Conservation (phyloP, 2,329 filamentous ascomycete species). For the Pyricularia grisea region DNA sequence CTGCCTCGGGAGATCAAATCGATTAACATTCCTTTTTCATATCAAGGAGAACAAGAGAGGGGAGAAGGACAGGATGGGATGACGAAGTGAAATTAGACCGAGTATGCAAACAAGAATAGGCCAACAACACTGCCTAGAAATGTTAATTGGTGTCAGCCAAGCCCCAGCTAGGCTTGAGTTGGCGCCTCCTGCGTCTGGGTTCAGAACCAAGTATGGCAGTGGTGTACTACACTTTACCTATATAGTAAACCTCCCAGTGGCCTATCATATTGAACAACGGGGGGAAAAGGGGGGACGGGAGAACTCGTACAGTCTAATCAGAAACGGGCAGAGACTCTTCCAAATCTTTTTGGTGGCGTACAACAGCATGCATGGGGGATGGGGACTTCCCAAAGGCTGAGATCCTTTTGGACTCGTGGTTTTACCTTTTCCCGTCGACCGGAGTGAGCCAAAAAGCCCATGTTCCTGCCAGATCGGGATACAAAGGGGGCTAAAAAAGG, state of each 20-base stretch:
- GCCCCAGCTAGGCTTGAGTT: background rate
- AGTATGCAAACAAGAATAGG: background rate
- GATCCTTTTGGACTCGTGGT: background rate
- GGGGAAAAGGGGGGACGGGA: background rate
- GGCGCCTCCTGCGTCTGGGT: background rate
- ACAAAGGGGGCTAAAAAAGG: background rate
- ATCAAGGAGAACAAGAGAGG: background rate
- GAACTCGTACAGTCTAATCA: background rate
- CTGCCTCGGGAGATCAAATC: background rate
- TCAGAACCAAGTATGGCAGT: background rate
- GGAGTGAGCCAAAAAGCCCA: too few relatives aligned
- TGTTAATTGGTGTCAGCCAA: background rate
- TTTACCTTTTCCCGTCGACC: too few relatives aligned
- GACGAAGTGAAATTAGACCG: background rate
- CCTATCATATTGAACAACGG: background rate
- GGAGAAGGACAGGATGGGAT: background rate
- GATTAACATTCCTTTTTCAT: background rate
- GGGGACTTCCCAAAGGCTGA: background rate
- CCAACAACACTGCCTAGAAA: background rate
- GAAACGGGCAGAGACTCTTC: background rate
- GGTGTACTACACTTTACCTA: background rate
- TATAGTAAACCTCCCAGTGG: background rate
- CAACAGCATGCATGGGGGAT: background rate
- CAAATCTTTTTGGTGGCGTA: background rate
- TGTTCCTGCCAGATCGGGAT: background rate